Evolutionary conservation across 306 rosid genomes (phyloP).

Genomic region (Cucumis hystrix): DNA sequence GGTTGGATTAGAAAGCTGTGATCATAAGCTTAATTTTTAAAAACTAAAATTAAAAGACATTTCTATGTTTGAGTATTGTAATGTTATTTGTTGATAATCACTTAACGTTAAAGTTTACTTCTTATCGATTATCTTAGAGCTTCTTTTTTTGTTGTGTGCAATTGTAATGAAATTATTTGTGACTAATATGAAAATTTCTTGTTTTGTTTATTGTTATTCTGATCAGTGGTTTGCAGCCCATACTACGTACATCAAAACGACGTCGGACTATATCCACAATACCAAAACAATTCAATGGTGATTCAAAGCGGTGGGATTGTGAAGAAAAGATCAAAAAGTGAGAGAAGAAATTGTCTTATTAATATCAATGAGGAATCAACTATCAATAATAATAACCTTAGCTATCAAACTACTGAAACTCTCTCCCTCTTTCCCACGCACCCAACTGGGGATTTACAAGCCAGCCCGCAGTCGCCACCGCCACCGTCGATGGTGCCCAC

Average conservation of each 20-base stretch:
- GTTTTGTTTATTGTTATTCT: neutral
- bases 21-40: too few species aligned
- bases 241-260: slow-evolving; percentile 37
- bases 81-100: neutral
- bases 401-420: slow-evolving; percentile 32
- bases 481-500: neutral
- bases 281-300: slow-evolving; percentile 15
- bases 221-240: slow-evolving; percentile 43
- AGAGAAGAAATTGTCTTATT: slow-evolving; percentile 3
- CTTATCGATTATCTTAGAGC: neutral
- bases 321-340: slow-evolving; percentile 17
- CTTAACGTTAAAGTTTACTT: too few species aligned
- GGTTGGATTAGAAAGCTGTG: too few species aligned
- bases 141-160: neutral
- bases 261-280: slow-evolving; percentile 23
- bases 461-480: neutral
- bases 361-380: neutral
- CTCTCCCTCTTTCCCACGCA: slow-evolving; percentile 64
- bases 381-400: neutral
- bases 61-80: neutral
- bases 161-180: neutral
- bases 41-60: too few species aligned
- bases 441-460: slow-evolving; percentile 57
- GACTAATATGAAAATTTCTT: neutral
- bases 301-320: slow-evolving; percentile 17